These are phyloP conservation scores for Asterophora parasitica DNA, from an alignment of 768 basidiomycete genomes.

Conservation along the genomic window DNA sequence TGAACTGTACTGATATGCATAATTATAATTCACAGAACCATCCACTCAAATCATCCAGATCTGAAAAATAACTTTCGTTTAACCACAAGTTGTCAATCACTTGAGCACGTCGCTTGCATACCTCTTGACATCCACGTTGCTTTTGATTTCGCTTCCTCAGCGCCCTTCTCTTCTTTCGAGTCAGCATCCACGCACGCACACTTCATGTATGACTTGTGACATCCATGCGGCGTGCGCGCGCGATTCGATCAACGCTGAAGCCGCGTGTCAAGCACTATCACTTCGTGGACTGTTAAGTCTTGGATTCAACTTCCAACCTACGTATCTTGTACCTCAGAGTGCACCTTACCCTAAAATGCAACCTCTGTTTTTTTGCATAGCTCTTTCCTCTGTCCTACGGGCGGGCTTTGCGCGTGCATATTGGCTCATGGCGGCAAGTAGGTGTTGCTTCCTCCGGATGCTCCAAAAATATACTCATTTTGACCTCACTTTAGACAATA, in stretches of 20 bases:
- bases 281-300: too few species aligned
- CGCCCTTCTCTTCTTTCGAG: too few species aligned
- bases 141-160: too few species aligned
- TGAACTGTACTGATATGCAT: background rate
- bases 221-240: background rate
- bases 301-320: too few species aligned
- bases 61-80: too few species aligned
- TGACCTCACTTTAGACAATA: constrained; percentile 27
- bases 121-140: too few species aligned
- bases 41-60: too few species aligned
- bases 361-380: background rate
- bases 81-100: too few species aligned
- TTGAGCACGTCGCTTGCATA: too few species aligned
- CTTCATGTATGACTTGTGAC: background rate
- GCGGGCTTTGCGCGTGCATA: constrained; percentile 10
- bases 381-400: background rate
- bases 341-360: background rate
- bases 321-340: too few species aligned
- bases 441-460: constrained; percentile 3
- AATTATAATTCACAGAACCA: constrained; percentile 5
- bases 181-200: too few species aligned
- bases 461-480: background rate
- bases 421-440: constrained; percentile 29
- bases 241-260: background rate
- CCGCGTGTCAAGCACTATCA: background rate